These are phyloP conservation scores for Wickerhamiella azymoides DNA, from an alignment of 805 yeast species.

Conservation along the genomic window DNA sequence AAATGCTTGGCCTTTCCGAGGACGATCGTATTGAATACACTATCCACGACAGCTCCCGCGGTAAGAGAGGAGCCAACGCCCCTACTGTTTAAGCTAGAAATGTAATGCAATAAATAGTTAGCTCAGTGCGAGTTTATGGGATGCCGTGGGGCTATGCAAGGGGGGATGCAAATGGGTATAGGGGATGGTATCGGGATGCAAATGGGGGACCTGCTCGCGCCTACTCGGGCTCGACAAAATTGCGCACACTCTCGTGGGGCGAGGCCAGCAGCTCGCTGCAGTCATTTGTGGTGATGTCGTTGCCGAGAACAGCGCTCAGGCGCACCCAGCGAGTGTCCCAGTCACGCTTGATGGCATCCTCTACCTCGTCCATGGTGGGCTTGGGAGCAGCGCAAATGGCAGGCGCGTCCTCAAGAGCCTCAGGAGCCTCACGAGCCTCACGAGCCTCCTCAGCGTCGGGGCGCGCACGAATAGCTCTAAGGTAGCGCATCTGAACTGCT, in stretches of 20 bases:
- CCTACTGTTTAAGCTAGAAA: neutral
- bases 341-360: neutral
- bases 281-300: neutral
- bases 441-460: conserved; percentile 25
- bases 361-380: neutral
- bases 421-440: neutral
- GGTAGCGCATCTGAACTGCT: conserved; percentile 35
- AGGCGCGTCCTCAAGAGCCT: too few species aligned
- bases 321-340: conserved; percentile 5
- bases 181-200: too few species aligned
- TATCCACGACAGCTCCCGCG: conserved; percentile 37
- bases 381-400: neutral
- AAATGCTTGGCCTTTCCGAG: conserved; percentile 61
- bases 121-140: too few species aligned
- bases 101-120: neutral
- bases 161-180: too few species aligned
- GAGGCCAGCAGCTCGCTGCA: neutral
- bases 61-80: conserved; percentile 5
- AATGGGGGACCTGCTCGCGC: too few species aligned
- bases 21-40: conserved; percentile 69
- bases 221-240: neutral
- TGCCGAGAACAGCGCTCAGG: neutral
- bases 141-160: too few species aligned
- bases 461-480: conserved; percentile 27
- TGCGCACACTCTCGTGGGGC: neutral